Evolutionary conservation across 2,329 filamentous ascomycete species (phyloP), one percentile per base, ranked within the genome.

Genomic region (Ophiostoma ulmi): DNA sequence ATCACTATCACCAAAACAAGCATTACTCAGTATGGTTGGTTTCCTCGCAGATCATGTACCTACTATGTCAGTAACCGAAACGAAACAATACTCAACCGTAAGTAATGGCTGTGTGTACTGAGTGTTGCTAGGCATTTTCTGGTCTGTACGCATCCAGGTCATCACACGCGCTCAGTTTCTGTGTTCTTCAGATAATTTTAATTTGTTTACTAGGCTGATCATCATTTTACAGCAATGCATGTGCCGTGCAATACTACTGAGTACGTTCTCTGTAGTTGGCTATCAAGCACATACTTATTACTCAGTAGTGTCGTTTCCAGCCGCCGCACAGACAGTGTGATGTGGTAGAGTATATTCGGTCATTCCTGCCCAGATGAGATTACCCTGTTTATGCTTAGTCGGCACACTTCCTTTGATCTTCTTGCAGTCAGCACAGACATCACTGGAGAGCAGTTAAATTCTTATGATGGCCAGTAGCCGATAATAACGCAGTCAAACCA

Each of bases 1-100:
- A 67, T 67, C 64, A 67, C 64, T 67, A 22, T 67, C 64, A 67
- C 64, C 36, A 41, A 5, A 22, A 44, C 64, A 20, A n/a, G 38
- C 14, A 36, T 20, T 31, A 31, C 31, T 31, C 61, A 14, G 55
- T n/a, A 22, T 64, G 61, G 61, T n/a, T 31, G 31, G 31, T 7
- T 63, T 63, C 14, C 31, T 58, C 26, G 3, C 14, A 14, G 26
- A 31, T 31, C 2, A 17, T 48, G 52, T 3, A 26, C 52, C 22
- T 11, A 11, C 52, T 26, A 26, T 44, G 39, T 8, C 52, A 26
- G 52, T 55, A 22, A 58, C 26, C 3, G 13, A 26, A 58, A 58
- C 44, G 52, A 58, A 58, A 58, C 13, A 26, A 58, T 4, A 31
- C 31, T 31, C 31, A 31, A 31, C 31, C 31, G 31, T 31, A 31